Conservation (phyloP, 257 asterid genomes). For the Nicotiana attenuata region DNA sequence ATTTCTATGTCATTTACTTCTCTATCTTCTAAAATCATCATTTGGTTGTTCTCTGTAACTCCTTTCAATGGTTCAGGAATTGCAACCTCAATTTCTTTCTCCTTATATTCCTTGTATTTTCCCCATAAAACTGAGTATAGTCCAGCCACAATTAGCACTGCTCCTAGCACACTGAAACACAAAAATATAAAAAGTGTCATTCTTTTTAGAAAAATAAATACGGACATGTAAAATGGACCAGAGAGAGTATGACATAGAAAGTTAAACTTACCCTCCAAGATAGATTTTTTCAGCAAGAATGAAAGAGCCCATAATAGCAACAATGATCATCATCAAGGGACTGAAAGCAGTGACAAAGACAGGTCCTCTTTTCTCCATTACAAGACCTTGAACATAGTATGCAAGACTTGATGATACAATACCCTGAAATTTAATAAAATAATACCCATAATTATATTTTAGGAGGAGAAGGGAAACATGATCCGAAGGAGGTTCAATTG, state of each 20-base stretch:
- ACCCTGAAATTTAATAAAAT: slow-evolving; percentile 28
- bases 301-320: slow-evolving; percentile 55
- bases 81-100: slow-evolving; percentile 26
- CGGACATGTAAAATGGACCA: neutral
- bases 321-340: slow-evolving; percentile 58
- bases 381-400: slow-evolving; percentile 57
- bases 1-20: slow-evolving; percentile 19
- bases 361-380: slow-evolving; percentile 60
- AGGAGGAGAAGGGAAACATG: neutral
- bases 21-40: neutral
- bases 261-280: slow-evolving; percentile 48
- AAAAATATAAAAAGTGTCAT: neutral
- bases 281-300: slow-evolving; percentile 49
- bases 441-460: neutral
- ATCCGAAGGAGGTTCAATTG: too few relatives aligned
- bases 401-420: slow-evolving; percentile 56
- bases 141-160: slow-evolving; percentile 46
- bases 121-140: slow-evolving; percentile 57
- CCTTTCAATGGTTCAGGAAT: slow-evolving; percentile 28
- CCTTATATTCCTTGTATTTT: slow-evolving; percentile 46
- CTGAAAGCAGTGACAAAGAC: slow-evolving; percentile 61
- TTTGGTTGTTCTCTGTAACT: neutral
- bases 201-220: neutral
- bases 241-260: neutral
- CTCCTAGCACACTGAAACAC: slow-evolving; percentile 44